Base-by-base conservation (phyloP, 371 early-diverging fungal species). In the Mucor mucedo region DNA sequence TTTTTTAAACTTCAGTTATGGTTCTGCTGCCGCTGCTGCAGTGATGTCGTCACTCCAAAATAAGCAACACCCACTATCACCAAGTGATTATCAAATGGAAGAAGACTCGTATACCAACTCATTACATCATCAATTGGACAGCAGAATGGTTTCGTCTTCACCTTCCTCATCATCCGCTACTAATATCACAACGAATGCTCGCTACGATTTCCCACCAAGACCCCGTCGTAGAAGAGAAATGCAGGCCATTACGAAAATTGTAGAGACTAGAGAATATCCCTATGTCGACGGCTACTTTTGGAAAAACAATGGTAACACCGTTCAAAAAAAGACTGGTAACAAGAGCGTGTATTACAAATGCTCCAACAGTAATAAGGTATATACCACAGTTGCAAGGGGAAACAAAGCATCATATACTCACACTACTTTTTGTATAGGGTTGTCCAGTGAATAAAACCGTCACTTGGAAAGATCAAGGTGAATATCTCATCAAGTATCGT, bases 371-470 rank as follows among this genome's bases (percentile, higher is more conserved):
- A 71, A 63, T 27, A 79, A 76, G 68, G 79, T 75, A 69, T 64
- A 42, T n/a, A n/a, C n/a, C 11, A 29, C 2, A 42, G 30, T 44
- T 21, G 21, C 21, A 0, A 21, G 21, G 21, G 21, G 21, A 28
- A 35, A 14, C 6, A 10, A 42, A 14, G 44, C 44, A 11, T 42
- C 44, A 21, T 21, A 21, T 21, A 21, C 21, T 21, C 21, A 21
- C 21, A 28, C 44, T 6, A 30, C 2, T 11, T 48, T 55, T 16
- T 33, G 0, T 42, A 10, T 47, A 82, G 80, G 83, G 80, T 10
- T 83, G 83, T 59, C 77, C 83, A 6, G 88, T 88, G 2, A 88
- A 88, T 63, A 88, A 88, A 65, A 88, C 88, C 4, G 87, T 87
- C 29, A 87, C 85, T 13, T 80, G 84, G 65, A 82, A 80, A 60